A percentile compares a stretch with the other conserved stretches of the same genome.
These are phyloP conservation scores for Myrmaecium sp. DNA, from an alignment of 2,329 filamentous ascomycete species.

Conservation along the genomic window DNA sequence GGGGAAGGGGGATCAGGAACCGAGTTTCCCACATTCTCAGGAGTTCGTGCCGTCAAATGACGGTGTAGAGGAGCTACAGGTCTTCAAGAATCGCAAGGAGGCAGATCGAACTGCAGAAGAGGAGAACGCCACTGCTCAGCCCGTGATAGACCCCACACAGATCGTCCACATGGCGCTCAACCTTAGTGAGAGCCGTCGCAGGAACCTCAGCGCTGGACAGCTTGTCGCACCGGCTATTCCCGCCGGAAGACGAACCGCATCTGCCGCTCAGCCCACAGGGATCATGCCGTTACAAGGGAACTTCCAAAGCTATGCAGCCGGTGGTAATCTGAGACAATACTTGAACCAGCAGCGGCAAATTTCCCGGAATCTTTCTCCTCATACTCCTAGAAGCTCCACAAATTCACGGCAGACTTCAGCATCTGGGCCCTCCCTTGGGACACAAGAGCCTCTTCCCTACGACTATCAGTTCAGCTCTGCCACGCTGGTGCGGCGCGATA, in stretches of 20 bases:
- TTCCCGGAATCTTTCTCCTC: slow-evolving; percentile 45
- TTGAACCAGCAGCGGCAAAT: slow-evolving; percentile 52
- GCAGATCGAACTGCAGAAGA: too few relatives aligned
- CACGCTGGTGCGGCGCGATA: slow-evolving; percentile 67
- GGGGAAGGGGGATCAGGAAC: too few relatives aligned
- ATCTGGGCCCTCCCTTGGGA: slow-evolving; percentile 6
- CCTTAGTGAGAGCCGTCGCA: slow-evolving; percentile 61
- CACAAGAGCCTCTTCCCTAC: slow-evolving; percentile 18
- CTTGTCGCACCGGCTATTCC: slow-evolving; percentile 33
- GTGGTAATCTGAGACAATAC: slow-evolving; percentile 48
- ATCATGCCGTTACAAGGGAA: slow-evolving; percentile 15
- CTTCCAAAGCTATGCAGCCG: slow-evolving; percentile 26
- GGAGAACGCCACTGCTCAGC: too few relatives aligned
- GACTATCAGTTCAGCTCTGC: slow-evolving; percentile 58
- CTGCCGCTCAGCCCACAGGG: slow-evolving; percentile 21
- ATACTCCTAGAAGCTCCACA: slow-evolving; percentile 20
- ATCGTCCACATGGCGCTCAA: slow-evolving; percentile 88
- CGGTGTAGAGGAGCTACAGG: too few relatives aligned
- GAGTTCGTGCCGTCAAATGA: too few relatives aligned
- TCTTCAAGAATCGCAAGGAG: too few relatives aligned
- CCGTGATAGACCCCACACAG: slow-evolving; percentile 69
- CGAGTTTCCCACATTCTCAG: too few relatives aligned
- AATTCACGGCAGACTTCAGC: slow-evolving; percentile 6
- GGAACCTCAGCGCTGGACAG: slow-evolving; percentile 42
- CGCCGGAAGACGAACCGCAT: slow-evolving; percentile 28